Percentiles rank a stretch among this genome's conserved stretches.
Evolutionary conservation across 805 yeast species (phyloP).

Genomic region (Yamadazyma kitorensis): DNA sequence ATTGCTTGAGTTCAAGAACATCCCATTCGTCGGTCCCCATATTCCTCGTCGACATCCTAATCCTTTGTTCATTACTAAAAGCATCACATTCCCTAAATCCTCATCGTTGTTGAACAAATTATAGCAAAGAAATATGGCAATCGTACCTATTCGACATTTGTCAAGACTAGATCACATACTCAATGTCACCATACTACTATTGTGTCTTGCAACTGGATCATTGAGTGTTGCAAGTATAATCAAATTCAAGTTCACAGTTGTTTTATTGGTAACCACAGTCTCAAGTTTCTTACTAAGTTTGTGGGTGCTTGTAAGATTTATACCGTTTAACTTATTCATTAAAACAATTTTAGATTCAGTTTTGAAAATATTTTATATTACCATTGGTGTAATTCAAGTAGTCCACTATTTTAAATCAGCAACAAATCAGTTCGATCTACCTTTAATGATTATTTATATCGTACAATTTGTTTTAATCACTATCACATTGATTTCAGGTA

Average conservation of each 20-base stretch:
- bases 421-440: background rate
- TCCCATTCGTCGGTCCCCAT: too few relatives aligned
- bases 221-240: constrained; percentile 2
- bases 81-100: too few relatives aligned
- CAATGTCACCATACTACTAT: constrained; percentile 4
- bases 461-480: constrained; percentile 6
- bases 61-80: too few relatives aligned
- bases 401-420: constrained; percentile 2
- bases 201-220: constrained; percentile 8
- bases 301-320: constrained; percentile 10
- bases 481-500: constrained; percentile 3
- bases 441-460: constrained; percentile 6
- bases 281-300: constrained; percentile 8
- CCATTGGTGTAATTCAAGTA: constrained; percentile 1
- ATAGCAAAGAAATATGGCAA: too few relatives aligned
- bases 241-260: background rate
- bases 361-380: constrained; percentile 6
- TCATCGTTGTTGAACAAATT: too few relatives aligned
- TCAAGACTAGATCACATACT: too few relatives aligned
- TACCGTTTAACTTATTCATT: constrained; percentile 3
- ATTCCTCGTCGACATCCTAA: too few relatives aligned
- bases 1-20: too few relatives aligned
- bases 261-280: constrained; percentile 2
- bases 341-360: constrained; percentile 1
- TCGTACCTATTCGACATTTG: too few relatives aligned